Percentiles rank a stretch among this genome's conserved stretches.
Evolutionary conservation across 176 grass and related monocot genomes (phyloP).

Genomic region (Lolium perenne): DNA sequence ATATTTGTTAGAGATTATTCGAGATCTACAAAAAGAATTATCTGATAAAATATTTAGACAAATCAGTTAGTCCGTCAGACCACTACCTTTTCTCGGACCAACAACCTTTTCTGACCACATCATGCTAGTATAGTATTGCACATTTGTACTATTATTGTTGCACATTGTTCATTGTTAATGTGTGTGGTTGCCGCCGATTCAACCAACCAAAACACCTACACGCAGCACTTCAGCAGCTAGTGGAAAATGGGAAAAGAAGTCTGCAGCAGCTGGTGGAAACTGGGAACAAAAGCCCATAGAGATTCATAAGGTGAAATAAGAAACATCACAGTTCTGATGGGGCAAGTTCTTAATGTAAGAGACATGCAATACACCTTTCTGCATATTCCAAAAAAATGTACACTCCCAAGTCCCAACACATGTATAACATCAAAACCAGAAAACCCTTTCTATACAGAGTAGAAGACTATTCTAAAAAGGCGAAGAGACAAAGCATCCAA

Average conservation of each 20-base stretch:
- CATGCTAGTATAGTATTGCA: no score
- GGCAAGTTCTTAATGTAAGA: not conserved
- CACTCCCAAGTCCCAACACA: not conserved
- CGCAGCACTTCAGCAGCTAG: not conserved
- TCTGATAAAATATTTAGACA: no score
- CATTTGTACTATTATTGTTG: no score
- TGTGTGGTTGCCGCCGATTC: no score
- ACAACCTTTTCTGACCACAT: no score
- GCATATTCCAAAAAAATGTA: not conserved
- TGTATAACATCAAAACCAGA: conserved; percentile 4
- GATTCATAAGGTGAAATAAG: not conserved
- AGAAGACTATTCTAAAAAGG: conserved; percentile 27
- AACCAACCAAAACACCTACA: no score
- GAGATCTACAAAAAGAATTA: no score
- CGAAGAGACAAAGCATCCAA: not conserved
- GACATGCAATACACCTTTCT: not conserved
- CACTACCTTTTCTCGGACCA: no score
- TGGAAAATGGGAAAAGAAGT: no score
- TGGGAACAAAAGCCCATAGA: not conserved
- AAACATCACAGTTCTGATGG: not conserved
- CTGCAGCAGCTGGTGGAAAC: not conserved
- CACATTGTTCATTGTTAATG: no score
- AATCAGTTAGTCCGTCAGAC: no score
- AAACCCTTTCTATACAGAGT: conserved; percentile 16
- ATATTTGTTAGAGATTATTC: no score